Conservation (phyloP, 495 filamentous ascomycete species). For the Penicillium longicatenatum region DNA sequence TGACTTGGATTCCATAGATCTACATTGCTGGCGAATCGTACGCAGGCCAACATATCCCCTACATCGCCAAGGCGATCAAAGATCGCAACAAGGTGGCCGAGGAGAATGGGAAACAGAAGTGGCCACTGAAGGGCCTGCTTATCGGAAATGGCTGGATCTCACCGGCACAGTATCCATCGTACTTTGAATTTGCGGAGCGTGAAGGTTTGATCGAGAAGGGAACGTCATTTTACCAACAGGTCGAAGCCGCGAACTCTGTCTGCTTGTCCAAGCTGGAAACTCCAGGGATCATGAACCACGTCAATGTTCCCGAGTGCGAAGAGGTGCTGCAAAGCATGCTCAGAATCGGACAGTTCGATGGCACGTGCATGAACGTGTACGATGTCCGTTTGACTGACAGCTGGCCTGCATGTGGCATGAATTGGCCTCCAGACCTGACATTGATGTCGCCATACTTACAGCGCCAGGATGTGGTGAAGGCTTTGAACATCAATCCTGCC, state of each 20-base stretch:
- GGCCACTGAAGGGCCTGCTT: conserved; percentile 85
- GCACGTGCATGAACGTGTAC: conserved; percentile 88
- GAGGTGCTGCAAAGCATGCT: conserved; percentile 70
- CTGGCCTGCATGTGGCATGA: conserved; percentile 83
- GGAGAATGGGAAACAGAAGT: conserved; percentile 41
- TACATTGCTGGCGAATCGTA: conserved; percentile 96
- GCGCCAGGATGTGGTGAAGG: conserved; percentile 72
- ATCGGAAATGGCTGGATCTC: conserved; percentile 99
- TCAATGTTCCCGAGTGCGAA: conserved; percentile 75
- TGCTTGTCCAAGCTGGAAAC: conserved; percentile 60
- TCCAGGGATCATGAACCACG: conserved; percentile 54
- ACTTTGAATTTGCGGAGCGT: conserved; percentile 76
- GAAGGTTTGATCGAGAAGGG: conserved; percentile 69
- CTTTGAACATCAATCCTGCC: conserved; percentile 78
- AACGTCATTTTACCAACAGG: conserved; percentile 58
- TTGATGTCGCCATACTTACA: conserved; percentile 82
- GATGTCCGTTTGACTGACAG: conserved; percentile 80
- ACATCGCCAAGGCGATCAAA: conserved; percentile 86
- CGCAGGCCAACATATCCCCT: conserved; percentile 95
- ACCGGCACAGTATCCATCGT: conserved; percentile 84
- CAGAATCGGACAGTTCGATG: conserved; percentile 53
- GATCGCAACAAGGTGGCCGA: conserved; percentile 65
- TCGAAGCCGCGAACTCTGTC: conserved; percentile 70
- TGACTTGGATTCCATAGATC: conserved; percentile 58
- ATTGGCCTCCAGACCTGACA: conserved; percentile 86